Conservation (phyloP, 805 yeast genomes). For the Scheffersomyces coipomensis region DNA sequence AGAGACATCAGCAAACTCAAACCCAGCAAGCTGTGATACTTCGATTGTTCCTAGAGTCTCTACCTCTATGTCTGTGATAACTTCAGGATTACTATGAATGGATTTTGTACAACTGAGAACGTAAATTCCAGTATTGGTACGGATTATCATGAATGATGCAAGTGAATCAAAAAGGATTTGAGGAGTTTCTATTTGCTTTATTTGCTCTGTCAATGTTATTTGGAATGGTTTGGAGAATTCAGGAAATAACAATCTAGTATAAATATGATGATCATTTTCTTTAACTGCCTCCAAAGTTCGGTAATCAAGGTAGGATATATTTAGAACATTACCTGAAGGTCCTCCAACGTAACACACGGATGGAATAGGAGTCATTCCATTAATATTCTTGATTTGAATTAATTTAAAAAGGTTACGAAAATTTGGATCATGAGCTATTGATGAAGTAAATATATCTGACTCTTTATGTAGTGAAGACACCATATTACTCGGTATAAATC, state of each 20-base stretch:
- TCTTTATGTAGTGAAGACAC: conserved; percentile 8
- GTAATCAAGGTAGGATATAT: conserved; percentile 17
- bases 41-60: conserved; percentile 16
- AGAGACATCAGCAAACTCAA: conserved; percentile 44
- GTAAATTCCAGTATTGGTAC: conserved; percentile 35
- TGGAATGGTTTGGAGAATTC: conserved; percentile 12
- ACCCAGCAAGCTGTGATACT: conserved; percentile 21
- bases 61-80: conserved; percentile 5
- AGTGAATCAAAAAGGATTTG: conserved; percentile 14
- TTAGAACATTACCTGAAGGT: conserved; percentile 23
- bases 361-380: conserved; percentile 4
- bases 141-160: conserved; percentile 29
- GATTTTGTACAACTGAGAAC: conserved; percentile 25
- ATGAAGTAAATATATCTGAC: conserved; percentile 21
- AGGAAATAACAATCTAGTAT: conserved; percentile 14
- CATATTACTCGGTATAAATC: neutral
- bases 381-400: conserved; percentile 12
- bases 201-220: conserved; percentile 29
- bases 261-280: neutral
- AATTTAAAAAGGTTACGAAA: conserved; percentile 21
- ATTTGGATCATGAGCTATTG: conserved; percentile 34
- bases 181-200: conserved; percentile 39
- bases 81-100: neutral
- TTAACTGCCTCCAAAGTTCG: conserved; percentile 2
- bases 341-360: conserved; percentile 31